A percentile compares a stretch with the other conserved stretches of the same genome.
Evolutionary conservation across 805 yeast species (phyloP).

Genomic region (Cyberlindnera sargentensis): DNA sequence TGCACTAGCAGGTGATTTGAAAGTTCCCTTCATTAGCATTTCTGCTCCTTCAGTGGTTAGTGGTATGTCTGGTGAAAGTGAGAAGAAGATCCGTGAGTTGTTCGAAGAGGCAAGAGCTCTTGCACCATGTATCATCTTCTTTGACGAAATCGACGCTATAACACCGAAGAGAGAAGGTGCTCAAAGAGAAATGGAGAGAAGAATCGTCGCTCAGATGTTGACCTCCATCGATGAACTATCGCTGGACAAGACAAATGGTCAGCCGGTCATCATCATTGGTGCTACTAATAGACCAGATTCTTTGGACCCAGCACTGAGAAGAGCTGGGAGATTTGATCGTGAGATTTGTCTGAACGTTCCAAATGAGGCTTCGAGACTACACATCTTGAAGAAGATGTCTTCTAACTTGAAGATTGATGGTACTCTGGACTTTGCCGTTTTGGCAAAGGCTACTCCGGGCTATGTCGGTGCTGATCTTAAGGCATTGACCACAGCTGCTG

Average conservation of each 20-base stretch:
- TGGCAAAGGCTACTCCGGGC: constrained; percentile 94
- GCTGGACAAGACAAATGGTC: constrained; percentile 81
- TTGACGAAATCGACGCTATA: constrained; percentile 97
- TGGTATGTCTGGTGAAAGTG: constrained; percentile 99
- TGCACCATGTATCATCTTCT: constrained; percentile 90
- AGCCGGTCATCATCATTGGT: constrained; percentile 90
- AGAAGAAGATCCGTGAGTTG: constrained; percentile 85
- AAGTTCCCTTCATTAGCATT: constrained; percentile 84
- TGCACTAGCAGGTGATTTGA: constrained; percentile 90
- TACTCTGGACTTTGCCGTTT: constrained; percentile 55
- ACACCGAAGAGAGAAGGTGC: constrained; percentile 98
- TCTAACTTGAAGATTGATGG: constrained; percentile 58
- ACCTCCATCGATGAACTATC: constrained; percentile 93
- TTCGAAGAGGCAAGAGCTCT: constrained; percentile 85
- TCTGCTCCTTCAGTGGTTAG: constrained; percentile 96
- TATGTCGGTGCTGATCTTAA: constrained; percentile 96
- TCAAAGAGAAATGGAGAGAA: constrained; percentile 94
- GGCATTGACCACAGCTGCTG: constrained; percentile 92
- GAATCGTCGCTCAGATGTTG: constrained; percentile 91
- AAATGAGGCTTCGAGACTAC: constrained; percentile 70
- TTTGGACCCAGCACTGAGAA: constrained; percentile 84
- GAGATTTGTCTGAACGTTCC: constrained; percentile 96
- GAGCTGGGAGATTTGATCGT: constrained; percentile 95
- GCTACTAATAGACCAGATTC: constrained; percentile 98
- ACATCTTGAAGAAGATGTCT: constrained; percentile 73